A percentile compares a stretch with the other conserved stretches of the same genome.
Evolutionary conservation across 2,329 filamentous ascomycete genomes (phyloP).

Genomic region (Byssothecium circinans): DNA sequence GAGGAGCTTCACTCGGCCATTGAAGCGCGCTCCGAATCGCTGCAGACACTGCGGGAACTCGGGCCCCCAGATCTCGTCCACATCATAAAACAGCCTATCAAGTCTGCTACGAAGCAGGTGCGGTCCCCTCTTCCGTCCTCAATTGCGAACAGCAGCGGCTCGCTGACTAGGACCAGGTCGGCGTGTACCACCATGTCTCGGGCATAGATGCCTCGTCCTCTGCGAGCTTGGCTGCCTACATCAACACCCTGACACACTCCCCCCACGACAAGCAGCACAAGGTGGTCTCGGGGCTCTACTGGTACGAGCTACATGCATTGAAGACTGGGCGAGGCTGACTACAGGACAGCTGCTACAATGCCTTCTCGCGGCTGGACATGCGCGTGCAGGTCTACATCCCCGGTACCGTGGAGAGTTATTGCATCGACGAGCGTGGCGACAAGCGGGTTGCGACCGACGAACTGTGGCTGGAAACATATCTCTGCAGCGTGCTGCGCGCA

Average conservation of each 20-base stretch:
- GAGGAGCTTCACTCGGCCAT: conserved; percentile 89
- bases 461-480: conserved; percentile 95
- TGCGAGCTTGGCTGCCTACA: conserved; percentile 93
- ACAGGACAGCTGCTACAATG: conserved; percentile 82
- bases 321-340: conserved; percentile 29
- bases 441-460: conserved; percentile 92
- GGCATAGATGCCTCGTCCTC: conserved; percentile 97
- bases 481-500: conserved; percentile 89
- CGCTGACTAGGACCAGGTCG: conserved; percentile 59
- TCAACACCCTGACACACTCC: conserved; percentile 94
- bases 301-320: conserved; percentile 56
- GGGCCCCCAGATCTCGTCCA: conserved; percentile 96
- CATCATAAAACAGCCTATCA: conserved; percentile 75
- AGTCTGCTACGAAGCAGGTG: conserved; percentile 61
- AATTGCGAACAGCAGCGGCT: conserved; percentile 2
- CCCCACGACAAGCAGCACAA: conserved; percentile 83
- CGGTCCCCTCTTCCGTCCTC: conserved; percentile 2
- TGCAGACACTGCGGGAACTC: conserved; percentile 83
- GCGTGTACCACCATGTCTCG: conserved; percentile 97
- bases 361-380: conserved; percentile 97
- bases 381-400: conserved; percentile 97
- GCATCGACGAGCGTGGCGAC: conserved; percentile 93
- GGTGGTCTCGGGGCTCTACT: conserved; percentile 92
- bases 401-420: conserved; percentile 94
- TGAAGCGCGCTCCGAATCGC: conserved; percentile 86